Conservation (phyloP, 805 yeast species). For the Hanseniaspora nectarophila region DNA sequence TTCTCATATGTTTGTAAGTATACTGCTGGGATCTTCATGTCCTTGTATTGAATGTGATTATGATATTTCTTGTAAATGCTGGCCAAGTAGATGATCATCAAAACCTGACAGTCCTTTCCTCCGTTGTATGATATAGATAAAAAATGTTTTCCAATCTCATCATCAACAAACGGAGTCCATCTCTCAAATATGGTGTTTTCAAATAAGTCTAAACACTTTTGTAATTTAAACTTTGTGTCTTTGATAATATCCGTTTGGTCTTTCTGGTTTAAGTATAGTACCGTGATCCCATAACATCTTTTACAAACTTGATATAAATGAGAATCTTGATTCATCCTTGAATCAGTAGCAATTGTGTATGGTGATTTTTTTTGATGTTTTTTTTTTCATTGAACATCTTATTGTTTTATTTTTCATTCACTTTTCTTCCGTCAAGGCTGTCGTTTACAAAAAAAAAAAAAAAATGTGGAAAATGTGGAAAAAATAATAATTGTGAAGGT, state of each 20-base stretch:
- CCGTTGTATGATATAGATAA: conserved; percentile 79
- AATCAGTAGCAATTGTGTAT: not conserved
- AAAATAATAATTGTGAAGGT: no score
- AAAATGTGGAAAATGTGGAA: no score
- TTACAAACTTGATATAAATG: conserved; percentile 19
- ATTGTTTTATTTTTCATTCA: no score
- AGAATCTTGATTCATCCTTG: not conserved
- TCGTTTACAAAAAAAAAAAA: no score
- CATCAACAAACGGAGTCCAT: conserved; percentile 22
- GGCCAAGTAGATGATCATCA: conserved; percentile 64
- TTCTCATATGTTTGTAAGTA: conserved; percentile 66
- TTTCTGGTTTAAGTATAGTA: conserved; percentile 20
- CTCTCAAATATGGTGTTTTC: conserved; percentile 21
- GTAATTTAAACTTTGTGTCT: conserved; percentile 19
- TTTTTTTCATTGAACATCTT: no score
- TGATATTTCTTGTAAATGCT: conserved; percentile 30
- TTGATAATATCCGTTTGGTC: not conserved
- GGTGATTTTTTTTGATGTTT: not conserved
- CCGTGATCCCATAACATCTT: conserved; percentile 23
- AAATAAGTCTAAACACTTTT: conserved; percentile 20
- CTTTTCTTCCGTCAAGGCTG: no score
- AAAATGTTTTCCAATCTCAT: conserved; percentile 33
- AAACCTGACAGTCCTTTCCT: conserved; percentile 90
- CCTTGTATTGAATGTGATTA: conserved; percentile 21
- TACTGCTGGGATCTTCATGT: conserved; percentile 38